These are phyloP conservation scores for Aspergillus indologenus DNA, from an alignment of 495 filamentous ascomycete species.

Conservation along the genomic window DNA sequence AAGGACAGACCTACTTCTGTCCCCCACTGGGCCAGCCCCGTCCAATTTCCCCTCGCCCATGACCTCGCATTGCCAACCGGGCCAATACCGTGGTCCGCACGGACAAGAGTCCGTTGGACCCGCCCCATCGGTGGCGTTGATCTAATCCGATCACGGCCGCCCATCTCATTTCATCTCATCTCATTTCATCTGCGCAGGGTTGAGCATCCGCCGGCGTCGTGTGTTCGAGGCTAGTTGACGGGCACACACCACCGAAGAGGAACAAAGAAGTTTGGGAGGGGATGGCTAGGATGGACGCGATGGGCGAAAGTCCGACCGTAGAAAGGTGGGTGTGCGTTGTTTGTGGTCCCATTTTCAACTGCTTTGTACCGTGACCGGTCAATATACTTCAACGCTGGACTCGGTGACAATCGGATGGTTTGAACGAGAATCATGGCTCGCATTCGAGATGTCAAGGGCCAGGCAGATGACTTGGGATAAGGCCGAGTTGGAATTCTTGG, in stretches of 20 bases:
- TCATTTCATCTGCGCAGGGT: not conserved
- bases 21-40: not conserved
- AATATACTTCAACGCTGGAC: not conserved
- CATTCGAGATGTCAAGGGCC: too few relatives aligned
- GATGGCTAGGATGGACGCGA: not conserved
- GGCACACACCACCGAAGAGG: too few relatives aligned
- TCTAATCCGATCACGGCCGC: too few relatives aligned
- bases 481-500: not conserved
- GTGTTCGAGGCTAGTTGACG: not conserved
- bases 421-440: too few relatives aligned
- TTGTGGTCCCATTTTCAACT: not conserved
- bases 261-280: not conserved
- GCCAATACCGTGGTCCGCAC: not conserved
- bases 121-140: not conserved
- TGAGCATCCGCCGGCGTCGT: not conserved
- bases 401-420: too few relatives aligned
- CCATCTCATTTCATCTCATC: not conserved
- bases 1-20: too few relatives aligned
- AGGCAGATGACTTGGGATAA: not conserved
- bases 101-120: not conserved
- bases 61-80: not conserved
- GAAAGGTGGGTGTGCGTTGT: not conserved
- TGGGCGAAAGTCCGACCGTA: not conserved
- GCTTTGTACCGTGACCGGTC: not conserved
- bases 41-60: not conserved